These are phyloP conservation scores for Pharnaceum exiguum DNA, from an alignment of 148 eudicot genomes.

Conservation along the genomic window DNA sequence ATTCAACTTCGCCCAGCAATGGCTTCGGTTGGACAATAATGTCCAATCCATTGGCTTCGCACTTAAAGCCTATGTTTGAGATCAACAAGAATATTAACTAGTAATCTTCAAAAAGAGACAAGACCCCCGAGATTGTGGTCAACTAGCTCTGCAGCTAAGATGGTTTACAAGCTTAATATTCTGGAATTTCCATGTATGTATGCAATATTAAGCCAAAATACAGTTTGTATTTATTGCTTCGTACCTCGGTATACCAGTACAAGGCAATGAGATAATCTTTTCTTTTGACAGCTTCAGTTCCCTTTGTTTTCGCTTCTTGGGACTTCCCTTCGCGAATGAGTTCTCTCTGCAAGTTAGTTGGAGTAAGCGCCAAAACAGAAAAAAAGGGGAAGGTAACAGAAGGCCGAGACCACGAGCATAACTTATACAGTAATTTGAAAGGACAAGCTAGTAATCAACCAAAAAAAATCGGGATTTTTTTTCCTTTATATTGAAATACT, in stretches of 20 bases:
- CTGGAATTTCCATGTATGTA: too few relatives aligned
- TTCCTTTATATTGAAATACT: too few relatives aligned
- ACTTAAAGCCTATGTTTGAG: neutral
- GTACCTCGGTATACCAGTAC: slow-evolving; percentile 8
- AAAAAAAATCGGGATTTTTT: too few relatives aligned
- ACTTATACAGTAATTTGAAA: too few relatives aligned
- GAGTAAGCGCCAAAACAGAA: neutral
- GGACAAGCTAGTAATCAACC: too few relatives aligned
- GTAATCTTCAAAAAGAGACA: too few relatives aligned
- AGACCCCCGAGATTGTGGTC: too few relatives aligned
- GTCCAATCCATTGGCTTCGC: neutral
- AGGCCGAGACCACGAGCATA: neutral
- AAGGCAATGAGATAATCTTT: neutral
- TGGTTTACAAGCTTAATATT: too few relatives aligned
- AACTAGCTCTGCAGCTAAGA: too few relatives aligned
- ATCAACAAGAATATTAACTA: neutral
- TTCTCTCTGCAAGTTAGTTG: neutral
- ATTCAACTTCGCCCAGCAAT: slow-evolving; percentile 9
- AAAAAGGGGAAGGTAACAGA: neutral
- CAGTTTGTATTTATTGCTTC: neutral
- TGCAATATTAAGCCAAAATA: neutral
- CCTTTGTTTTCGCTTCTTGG: slow-evolving; percentile 2
- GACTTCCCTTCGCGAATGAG: neutral
- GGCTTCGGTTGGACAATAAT: slow-evolving; percentile 3
- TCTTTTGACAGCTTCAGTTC: neutral